phyloP scores from a whole-genome alignment of 805 yeast genomes.

The Pichia scutulata region DNA sequence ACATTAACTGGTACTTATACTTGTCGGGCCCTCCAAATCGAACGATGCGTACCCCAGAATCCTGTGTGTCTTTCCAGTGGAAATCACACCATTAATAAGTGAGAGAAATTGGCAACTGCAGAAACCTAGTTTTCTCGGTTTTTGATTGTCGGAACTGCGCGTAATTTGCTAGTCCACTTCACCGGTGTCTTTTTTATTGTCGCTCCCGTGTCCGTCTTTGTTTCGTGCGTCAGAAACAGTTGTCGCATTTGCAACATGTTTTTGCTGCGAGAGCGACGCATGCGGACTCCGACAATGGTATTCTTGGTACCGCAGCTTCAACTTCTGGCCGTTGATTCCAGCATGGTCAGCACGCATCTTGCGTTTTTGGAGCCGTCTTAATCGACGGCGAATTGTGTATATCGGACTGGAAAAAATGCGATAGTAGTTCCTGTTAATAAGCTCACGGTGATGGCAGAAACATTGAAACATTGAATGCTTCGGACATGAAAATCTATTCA shows the following conservation, averaged over 20 bases:
- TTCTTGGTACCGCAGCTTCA: background rate
- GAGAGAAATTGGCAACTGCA: too few relatives aligned
- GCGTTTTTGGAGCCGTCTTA: background rate
- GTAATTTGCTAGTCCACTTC: background rate
- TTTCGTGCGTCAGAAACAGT: background rate
- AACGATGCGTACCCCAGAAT: background rate
- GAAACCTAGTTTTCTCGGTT: too few relatives aligned
- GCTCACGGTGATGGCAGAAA: conserved; percentile 13
- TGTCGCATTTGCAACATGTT: background rate
- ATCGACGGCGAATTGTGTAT: conserved; percentile 4
- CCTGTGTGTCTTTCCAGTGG: background rate
- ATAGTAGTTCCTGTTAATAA: conserved; percentile 10
- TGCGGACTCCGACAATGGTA: background rate
- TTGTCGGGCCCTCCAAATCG: background rate
- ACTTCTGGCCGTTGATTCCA: background rate
- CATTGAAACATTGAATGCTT: conserved; percentile 24
- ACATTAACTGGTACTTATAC: background rate
- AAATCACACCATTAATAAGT: background rate
- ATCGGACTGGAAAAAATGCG: conserved; percentile 15
- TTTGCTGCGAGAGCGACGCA: background rate
- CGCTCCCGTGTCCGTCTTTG: background rate
- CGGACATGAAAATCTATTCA: conserved; percentile 20
- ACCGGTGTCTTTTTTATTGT: background rate
- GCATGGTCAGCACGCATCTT: background rate
- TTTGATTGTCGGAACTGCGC: background rate